Percentiles rank a stretch among this genome's conserved stretches.
phyloP scores from a whole-genome alignment of 2,329 filamentous ascomycete species.

The Sclerotinia nivalis region DNA sequence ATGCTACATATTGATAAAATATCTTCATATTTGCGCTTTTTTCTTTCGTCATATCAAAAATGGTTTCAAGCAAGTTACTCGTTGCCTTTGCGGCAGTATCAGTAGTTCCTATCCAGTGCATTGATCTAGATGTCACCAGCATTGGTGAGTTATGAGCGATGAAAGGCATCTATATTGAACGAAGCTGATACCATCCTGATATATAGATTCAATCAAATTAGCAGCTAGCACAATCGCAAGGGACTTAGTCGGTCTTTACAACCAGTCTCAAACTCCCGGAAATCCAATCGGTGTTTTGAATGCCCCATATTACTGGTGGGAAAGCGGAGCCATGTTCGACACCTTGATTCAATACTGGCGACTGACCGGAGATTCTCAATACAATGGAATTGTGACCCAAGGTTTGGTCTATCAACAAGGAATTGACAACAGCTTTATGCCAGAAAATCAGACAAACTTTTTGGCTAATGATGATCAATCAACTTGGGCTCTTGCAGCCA shows the following conservation, averaged over 20 bases:
- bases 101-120: conserved; percentile 21
- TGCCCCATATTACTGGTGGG: conserved; percentile 59
- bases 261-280: conserved; percentile 29
- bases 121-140: conserved; percentile 27
- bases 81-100: conserved; percentile 30
- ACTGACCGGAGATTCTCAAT: conserved; percentile 61
- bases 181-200: background rate
- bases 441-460: conserved; percentile 57
- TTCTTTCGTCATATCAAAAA: background rate
- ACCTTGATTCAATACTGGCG: conserved; percentile 67
- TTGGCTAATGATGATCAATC: conserved; percentile 71
- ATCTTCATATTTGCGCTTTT: background rate
- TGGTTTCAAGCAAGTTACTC: conserved; percentile 27
- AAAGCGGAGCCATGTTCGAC: conserved; percentile 68
- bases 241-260: conserved; percentile 29
- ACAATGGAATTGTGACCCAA: conserved; percentile 59
- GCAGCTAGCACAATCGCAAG: conserved; percentile 31
- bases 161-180: too few relatives aligned
- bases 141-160: conserved; percentile 20
- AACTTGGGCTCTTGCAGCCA: conserved; percentile 68
- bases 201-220: conserved; percentile 34
- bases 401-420: conserved; percentile 61
- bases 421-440: conserved; percentile 60
- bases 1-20: background rate
- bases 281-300: conserved; percentile 28